Evolutionary conservation across 768 basidiomycete genomes (phyloP).

Genomic region (Phanerochaete carnosa): DNA sequence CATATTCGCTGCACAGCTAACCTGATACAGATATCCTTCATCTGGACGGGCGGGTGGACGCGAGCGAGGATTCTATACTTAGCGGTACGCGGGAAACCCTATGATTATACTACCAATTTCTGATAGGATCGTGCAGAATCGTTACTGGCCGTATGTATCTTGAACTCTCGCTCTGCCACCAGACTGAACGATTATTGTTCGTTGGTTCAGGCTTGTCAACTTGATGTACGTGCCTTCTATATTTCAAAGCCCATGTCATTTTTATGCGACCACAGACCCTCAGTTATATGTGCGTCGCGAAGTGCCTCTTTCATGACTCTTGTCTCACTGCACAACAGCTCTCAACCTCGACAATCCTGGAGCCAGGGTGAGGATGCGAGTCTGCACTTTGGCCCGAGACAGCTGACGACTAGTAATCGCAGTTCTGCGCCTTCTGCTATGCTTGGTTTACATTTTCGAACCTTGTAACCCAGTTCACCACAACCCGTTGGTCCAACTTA

Average conservation of each 20-base stretch:
- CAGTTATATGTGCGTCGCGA: neutral
- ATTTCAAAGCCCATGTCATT: neutral
- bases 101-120: neutral
- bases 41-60: neutral
- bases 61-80: slow-evolving; percentile 3
- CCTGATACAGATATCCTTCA: neutral
- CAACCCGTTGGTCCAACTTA: neutral
- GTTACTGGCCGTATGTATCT: slow-evolving; percentile 9
- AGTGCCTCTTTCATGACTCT: neutral
- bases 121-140: neutral
- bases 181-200: neutral
- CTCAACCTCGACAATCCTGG: neutral
- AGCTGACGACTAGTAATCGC: no score
- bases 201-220: neutral
- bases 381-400: no score
- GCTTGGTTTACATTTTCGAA: slow-evolving; percentile 5
- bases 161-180: neutral
- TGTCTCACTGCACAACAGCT: neutral
- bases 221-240: neutral
- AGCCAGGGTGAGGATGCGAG: neutral
- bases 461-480: neutral
- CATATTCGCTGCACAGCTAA: slow-evolving; percentile 7
- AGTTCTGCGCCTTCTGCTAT: slow-evolving; percentile 4
- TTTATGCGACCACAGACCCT: neutral
- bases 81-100: neutral